These are phyloP conservation scores for Crepidotus variabilis DNA, from an alignment of 768 basidiomycete species.

Conservation along the genomic window DNA sequence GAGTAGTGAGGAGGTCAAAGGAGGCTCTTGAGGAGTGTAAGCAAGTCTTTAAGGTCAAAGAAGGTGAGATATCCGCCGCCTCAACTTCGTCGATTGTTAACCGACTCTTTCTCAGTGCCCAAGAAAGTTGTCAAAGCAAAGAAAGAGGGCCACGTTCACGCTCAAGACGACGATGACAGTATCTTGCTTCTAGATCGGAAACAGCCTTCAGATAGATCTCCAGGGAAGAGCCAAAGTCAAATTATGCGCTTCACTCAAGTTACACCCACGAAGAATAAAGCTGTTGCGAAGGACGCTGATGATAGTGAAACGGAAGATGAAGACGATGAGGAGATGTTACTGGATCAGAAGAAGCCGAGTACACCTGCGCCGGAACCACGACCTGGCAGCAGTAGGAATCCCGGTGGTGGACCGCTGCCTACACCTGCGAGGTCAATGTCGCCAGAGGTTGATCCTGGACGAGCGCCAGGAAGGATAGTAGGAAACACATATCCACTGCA, in stretches of 20 bases:
- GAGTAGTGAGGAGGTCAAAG: constrained; percentile 58
- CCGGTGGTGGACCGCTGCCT: constrained; percentile 30
- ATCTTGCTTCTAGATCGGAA: constrained; percentile 56
- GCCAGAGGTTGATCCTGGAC: constrained; percentile 41
- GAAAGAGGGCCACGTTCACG: constrained; percentile 62
- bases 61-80: constrained; percentile 42
- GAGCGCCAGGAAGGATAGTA: constrained; percentile 70
- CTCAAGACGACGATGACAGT: constrained; percentile 56
- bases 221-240: constrained; percentile 1
- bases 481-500: constrained; percentile 68
- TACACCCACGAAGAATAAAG: constrained; percentile 24
- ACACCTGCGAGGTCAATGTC: constrained; percentile 54
- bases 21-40: constrained; percentile 59
- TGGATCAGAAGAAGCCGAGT: constrained; percentile 23
- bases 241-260: constrained; percentile 5
- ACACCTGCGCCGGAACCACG: constrained; percentile 14
- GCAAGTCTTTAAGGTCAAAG: constrained; percentile 68
- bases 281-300: constrained; percentile 17
- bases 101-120: constrained; percentile 40
- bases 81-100: background rate
- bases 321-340: constrained; percentile 26
- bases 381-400: constrained; percentile 8
- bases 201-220: constrained; percentile 14
- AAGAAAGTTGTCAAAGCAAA: constrained; percentile 54
- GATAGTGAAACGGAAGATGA: constrained; percentile 48